Evolutionary conservation across 257 asterid species (phyloP).

Genomic region (Parsonsia alboflavescens): DNA sequence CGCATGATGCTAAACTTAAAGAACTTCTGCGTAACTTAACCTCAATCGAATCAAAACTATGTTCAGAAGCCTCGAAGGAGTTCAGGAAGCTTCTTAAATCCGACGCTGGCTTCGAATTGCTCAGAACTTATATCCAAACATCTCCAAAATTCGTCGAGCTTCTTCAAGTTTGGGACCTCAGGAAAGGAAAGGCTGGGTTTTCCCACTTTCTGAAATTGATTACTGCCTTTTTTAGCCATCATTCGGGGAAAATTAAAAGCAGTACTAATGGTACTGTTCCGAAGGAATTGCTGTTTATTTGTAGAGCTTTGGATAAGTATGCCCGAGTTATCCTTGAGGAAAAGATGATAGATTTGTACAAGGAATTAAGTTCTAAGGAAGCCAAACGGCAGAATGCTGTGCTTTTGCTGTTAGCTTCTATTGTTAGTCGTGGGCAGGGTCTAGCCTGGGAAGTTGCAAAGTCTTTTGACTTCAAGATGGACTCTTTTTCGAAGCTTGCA

Average conservation of each 20-base stretch:
- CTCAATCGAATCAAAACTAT: constrained; percentile 52
- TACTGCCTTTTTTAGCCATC: constrained; percentile 48
- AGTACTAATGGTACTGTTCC: constrained; percentile 16
- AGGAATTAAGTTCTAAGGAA: constrained; percentile 68
- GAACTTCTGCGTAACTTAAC: constrained; percentile 69
- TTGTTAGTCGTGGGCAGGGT: constrained; percentile 56
- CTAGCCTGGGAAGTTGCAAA: constrained; percentile 77
- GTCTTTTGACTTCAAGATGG: constrained; percentile 59
- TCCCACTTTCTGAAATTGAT: constrained; percentile 41
- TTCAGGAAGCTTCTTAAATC: constrained; percentile 59
- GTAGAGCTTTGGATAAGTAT: constrained; percentile 52
- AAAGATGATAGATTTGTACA: constrained; percentile 59
- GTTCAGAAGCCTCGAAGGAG: constrained; percentile 60
- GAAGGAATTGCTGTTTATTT: neutral
- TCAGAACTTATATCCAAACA: constrained; percentile 34
- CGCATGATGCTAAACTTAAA: constrained; percentile 60
- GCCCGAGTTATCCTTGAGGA: constrained; percentile 49
- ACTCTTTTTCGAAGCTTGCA: constrained; percentile 49
- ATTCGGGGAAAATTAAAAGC: constrained; percentile 23
- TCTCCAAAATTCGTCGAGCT: constrained; percentile 61
- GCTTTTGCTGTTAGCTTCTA: constrained; percentile 53
- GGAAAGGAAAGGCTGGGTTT: constrained; percentile 57
- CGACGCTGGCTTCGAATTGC: constrained; percentile 44
- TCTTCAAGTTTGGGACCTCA: constrained; percentile 69
- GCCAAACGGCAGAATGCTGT: constrained; percentile 60